phyloP scores from a whole-genome alignment of 176 grass and related monocot species.

The Paspalum vaginatum region DNA sequence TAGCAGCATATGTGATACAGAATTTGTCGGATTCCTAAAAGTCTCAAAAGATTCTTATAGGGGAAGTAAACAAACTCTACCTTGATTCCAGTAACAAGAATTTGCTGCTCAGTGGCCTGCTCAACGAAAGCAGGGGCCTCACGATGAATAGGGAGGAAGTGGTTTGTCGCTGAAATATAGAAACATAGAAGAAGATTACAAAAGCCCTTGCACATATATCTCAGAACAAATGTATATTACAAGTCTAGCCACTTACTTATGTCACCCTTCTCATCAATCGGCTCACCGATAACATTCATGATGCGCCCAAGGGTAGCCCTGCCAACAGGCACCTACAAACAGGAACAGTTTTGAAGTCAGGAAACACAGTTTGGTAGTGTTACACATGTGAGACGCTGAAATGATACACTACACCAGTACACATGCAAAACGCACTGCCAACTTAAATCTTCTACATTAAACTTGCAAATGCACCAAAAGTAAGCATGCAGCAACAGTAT shows the following conservation, averaged over 20 bases:
- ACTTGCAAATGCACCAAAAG: neutral
- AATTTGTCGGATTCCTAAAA: neutral
- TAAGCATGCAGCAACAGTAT: neutral
- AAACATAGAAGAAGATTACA: slow-evolving; percentile 5
- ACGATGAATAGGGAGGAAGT: slow-evolving; percentile 90
- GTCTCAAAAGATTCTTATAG: neutral
- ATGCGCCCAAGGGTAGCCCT: slow-evolving; percentile 94
- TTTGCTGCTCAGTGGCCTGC: slow-evolving; percentile 92
- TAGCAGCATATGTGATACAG: neutral
- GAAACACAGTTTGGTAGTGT: neutral
- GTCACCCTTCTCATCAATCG: slow-evolving; percentile 86
- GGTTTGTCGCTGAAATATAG: slow-evolving; percentile 56
- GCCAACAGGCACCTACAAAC: slow-evolving; percentile 81
- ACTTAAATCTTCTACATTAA: neutral
- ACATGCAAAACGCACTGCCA: neutral
- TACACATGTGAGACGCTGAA: neutral
- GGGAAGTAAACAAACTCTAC: slow-evolving; percentile 11
- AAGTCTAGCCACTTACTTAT: slow-evolving; percentile 59
- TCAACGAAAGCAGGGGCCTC: slow-evolving; percentile 92
- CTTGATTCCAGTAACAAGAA: slow-evolving; percentile 99
- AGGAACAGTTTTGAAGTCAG: slow-evolving; percentile 29
- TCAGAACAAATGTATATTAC: neutral
- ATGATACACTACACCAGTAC: neutral
- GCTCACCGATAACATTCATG: slow-evolving; percentile 93
- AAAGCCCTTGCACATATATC: slow-evolving; percentile 1